Base-by-base conservation (phyloP, 352 stramenopile genomes). In the Lagenidium sp. region DNA sequence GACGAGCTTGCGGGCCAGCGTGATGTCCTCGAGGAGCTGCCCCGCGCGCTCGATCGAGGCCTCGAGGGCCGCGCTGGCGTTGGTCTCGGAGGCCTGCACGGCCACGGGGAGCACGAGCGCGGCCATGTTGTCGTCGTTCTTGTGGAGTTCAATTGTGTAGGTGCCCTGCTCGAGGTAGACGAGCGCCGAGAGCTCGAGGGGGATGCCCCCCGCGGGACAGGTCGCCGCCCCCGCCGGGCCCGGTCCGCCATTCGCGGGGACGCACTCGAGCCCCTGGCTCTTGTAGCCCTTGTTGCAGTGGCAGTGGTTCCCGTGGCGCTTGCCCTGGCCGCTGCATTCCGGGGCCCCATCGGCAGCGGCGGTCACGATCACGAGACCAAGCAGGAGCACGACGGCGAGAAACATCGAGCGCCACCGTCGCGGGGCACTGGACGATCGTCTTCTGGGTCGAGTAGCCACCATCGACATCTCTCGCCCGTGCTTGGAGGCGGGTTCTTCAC, bases 121-220 rank as follows among this genome's bases (percentile, higher is more conserved):
- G 1, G 61, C 65, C 65, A 76, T 72, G 50, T 68, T 64, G 15
- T 69, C 65, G 31, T 55, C 57, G 43, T 76, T 76, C 24, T 68
- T 60, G 6, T 41, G 44, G 25, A 76, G 52, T 3, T 63, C 60
- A 38, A 76, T 44, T 2, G 50, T 60, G 52, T 72, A 76, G 20
- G 65, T 59, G 4, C 58, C 61, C 36, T 69, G 68, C 12, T 76
- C 40, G 18, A 95, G 44, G 21, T 44, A 57, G 37, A 71, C 53
- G 1, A 58, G 42, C 34, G 63, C 65, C 21, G 68, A 73, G 26
- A 69, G 38, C 34, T 71, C 61, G 57, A 60, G 77, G 5, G 45
- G 43, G 41, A 73, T 62, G 16, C 60, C 66, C 25, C 62, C 57
- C 12, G 52, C 51, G 3, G 68, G 58, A 37, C 60, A 69, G 16